Percentiles rank a stretch among this genome's conserved stretches.
Evolutionary conservation across 106 monocot species (phyloP).

Genomic region (Apostasia ramifera): DNA sequence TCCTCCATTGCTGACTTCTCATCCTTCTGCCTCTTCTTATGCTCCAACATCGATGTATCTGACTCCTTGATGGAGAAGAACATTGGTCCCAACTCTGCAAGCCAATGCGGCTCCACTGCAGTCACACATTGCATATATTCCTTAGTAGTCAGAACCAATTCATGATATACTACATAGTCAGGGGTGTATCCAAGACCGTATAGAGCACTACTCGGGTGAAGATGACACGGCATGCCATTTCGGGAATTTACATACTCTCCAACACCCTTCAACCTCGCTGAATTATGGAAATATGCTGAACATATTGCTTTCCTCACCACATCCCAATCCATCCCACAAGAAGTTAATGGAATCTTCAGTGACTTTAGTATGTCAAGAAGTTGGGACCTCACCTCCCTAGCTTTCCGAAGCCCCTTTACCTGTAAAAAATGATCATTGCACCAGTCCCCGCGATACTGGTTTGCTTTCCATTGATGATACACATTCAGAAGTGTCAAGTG

Average conservation of each 20-base stretch:
- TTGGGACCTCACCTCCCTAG: conserved; percentile 89
- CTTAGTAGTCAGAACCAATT: conserved; percentile 70
- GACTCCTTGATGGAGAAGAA: conserved; percentile 93
- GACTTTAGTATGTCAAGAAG: conserved; percentile 81
- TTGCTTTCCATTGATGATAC: conserved; percentile 84
- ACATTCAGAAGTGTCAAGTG: conserved; percentile 90
- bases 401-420: conserved; percentile 83
- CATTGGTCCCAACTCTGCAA: conserved; percentile 96
- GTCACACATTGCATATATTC: conserved; percentile 98
- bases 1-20: conserved; percentile 89
- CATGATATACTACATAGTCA: conserved; percentile 91
- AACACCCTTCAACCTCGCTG: conserved; percentile 81
- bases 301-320: conserved; percentile 92
- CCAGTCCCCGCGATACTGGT: conserved; percentile 87
- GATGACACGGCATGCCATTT: conserved; percentile 95
- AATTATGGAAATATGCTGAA: conserved; percentile 89
- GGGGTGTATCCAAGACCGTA: conserved; percentile 91
- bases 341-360: conserved; percentile 69
- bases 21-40: conserved; percentile 87
- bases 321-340: conserved; percentile 91
- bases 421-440: conserved; percentile 93
- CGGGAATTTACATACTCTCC: conserved; percentile 88
- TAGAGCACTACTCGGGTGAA: conserved; percentile 89
- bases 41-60: conserved; percentile 80
- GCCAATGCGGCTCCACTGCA: conserved; percentile 92